Conservation (phyloP, 208 protist species). For the Zelonia costaricensis region DNA sequence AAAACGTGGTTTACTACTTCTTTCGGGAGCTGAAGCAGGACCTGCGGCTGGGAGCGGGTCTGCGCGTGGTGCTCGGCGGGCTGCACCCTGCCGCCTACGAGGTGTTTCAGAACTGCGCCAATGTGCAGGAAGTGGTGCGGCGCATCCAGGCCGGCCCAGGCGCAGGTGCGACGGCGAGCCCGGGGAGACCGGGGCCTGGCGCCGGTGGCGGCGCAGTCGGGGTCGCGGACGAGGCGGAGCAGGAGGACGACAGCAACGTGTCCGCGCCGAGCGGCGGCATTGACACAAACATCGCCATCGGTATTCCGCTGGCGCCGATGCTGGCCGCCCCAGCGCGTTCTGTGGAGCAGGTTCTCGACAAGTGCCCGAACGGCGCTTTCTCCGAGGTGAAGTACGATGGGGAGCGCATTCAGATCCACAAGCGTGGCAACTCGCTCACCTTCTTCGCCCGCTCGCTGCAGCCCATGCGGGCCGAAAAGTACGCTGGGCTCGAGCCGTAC, state of each 20-base stretch:
- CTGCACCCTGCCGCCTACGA: conserved; percentile 39
- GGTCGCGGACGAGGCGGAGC: neutral
- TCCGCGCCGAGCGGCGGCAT: neutral
- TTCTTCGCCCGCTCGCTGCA: conserved; percentile 83
- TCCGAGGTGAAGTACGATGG: conserved; percentile 92
- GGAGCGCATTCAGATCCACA: conserved; percentile 89
- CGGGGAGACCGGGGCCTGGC: too few species aligned
- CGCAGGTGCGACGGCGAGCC: too few species aligned
- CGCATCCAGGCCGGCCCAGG: conserved; percentile 24
- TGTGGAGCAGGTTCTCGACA: conserved; percentile 43
- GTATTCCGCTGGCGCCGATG: conserved; percentile 54
- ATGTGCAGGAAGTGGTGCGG: conserved; percentile 45
- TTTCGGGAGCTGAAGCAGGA: conserved; percentile 50
- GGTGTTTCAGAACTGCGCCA: conserved; percentile 49
- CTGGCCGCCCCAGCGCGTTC: conserved; percentile 39
- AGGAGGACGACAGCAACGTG: neutral
- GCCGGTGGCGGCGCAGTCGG: too few species aligned
- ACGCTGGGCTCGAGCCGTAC: conserved; percentile 48
- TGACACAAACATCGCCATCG: conserved; percentile 31
- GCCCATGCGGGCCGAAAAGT: conserved; percentile 71
- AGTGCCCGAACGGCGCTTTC: conserved; percentile 81
- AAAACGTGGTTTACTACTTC: conserved; percentile 34
- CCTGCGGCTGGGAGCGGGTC: conserved; percentile 31
- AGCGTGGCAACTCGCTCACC: conserved; percentile 45
- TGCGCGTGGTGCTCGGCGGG: conserved; percentile 41